A percentile compares a stretch with the other conserved stretches of the same genome.
Conservation (phyloP, 495 filamentous ascomycete species). For the Podospora tetraspora region DNA sequence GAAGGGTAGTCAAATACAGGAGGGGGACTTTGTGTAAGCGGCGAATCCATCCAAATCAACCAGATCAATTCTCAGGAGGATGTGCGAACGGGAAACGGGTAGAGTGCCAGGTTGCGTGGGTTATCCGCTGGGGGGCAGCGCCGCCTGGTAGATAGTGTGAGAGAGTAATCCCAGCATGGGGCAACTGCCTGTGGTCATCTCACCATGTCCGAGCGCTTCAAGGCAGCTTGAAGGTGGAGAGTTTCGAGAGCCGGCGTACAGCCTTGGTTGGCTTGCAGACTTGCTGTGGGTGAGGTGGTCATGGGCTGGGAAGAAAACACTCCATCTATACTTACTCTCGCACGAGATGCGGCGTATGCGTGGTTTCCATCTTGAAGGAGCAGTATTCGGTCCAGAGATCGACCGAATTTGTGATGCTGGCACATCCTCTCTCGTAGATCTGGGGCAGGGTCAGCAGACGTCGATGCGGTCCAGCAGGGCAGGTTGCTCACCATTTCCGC, state of each 20-base stretch:
- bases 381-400: constrained; percentile 98
- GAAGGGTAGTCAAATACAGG: constrained; percentile 53
- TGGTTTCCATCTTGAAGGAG: constrained; percentile 94
- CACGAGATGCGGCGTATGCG: constrained; percentile 88
- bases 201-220: constrained; percentile 42
- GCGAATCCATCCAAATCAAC: constrained; percentile 46
- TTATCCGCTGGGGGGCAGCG: constrained; percentile 42
- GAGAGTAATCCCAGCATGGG: constrained; percentile 46
- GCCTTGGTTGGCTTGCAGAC: constrained; percentile 25
- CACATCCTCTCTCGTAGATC: constrained; percentile 94
- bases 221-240: constrained; percentile 14
- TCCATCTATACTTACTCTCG: constrained; percentile 92
- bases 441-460: constrained; percentile 32
- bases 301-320: constrained; percentile 64
- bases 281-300: constrained; percentile 43
- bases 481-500: constrained; percentile 78
- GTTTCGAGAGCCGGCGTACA: constrained; percentile 25
- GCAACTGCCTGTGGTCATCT: constrained; percentile 47
- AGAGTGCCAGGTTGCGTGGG: constrained; percentile 41
- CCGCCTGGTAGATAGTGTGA: constrained; percentile 56
- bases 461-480: neutral
- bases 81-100: constrained; percentile 37
- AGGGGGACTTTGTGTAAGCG: constrained; percentile 50
- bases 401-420: constrained; percentile 87
- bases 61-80: constrained; percentile 40